Evolutionary conservation across 2,329 filamentous ascomycete genomes (phyloP), one percentile per base, ranked within the genome.

Genomic region (Talaromyces sp.): DNA sequence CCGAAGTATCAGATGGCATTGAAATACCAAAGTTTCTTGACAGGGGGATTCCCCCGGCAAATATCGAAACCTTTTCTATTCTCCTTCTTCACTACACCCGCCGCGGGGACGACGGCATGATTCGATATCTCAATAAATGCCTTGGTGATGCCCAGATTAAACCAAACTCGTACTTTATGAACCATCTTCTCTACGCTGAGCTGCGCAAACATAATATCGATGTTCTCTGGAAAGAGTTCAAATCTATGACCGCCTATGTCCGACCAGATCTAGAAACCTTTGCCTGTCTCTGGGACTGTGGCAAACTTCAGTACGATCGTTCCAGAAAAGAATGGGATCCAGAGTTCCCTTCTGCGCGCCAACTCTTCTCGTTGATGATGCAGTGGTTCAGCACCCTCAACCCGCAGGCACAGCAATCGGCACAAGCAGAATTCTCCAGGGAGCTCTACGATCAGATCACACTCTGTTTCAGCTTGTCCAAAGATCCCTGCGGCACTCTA

Each of bases 31-130:
- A 67, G 28, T 78, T 75, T 59, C 68, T 80, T 61, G 69, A 73
- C 60, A 72, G 80, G 44, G 71, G 73, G 27, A 73, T 81, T 4
- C 80, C 89, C 0, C 78, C 81, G 53, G 91, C 90, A 2, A 92
- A 84, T 3, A 82, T 89, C 50, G 91, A 95, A 74, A 95, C 91
- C 0, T 94, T 94, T 70, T 88, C 85, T 3, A 81, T 95, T 12
- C 79, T 95, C 34, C 84, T 91, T 1, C 83, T 90, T 63, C 86
- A 90, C 70, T 94, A 92, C 70, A 85, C 85, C 57, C 79, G 85
- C 51, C 84, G 87, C 18, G 80, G 83, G 16, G 80, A 88, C 18
- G 82, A 87, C 42, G 72, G 77, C 14, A 82, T 82, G 61, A 81
- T 91, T 57, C 77, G 84, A 55, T 78, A 82, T 57, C 78, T 94